Percentiles rank a stretch among this genome's conserved stretches.
phyloP scores from a whole-genome alignment of 192 early-diverging fungal genomes.

The Geosiphon pyriformis region DNA sequence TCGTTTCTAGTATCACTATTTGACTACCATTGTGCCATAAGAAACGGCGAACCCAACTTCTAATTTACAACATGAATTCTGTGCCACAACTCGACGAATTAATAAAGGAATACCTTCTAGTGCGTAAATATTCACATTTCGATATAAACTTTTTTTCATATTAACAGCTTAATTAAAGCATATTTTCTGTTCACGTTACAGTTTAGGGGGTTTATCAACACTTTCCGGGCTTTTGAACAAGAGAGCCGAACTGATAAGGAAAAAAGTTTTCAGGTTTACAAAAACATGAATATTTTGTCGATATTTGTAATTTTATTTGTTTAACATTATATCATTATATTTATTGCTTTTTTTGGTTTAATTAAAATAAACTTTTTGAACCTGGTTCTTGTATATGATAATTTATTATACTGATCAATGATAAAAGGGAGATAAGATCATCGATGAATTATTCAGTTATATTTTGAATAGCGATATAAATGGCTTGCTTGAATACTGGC shows the following conservation, averaged over 20 bases:
- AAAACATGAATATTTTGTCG: too few species aligned
- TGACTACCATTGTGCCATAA: too few species aligned
- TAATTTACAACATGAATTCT: slow-evolving; percentile 47
- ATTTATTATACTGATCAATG: slow-evolving; percentile 6
- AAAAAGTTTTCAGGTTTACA: slow-evolving; percentile 50
- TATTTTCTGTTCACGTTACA: slow-evolving; percentile 22
- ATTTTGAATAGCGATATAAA: slow-evolving; percentile 47
- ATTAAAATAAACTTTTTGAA: not conserved
- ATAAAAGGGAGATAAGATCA: slow-evolving; percentile 55
- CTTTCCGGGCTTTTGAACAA: slow-evolving; percentile 51
- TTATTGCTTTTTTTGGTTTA: too few species aligned
- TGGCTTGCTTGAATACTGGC: slow-evolving; percentile 51
- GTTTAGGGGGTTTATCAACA: slow-evolving; percentile 58
- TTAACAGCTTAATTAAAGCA: not conserved
- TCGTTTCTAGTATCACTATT: too few species aligned
- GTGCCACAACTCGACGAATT: slow-evolving; percentile 58
- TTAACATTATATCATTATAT: too few species aligned
- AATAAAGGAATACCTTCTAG: slow-evolving; percentile 61
- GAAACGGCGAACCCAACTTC: too few species aligned
- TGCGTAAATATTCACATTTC: slow-evolving; percentile 20
- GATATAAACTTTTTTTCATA: not conserved
- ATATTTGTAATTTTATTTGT: too few species aligned
- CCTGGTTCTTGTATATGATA: not conserved
- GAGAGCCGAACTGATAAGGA: slow-evolving; percentile 53
- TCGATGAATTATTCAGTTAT: slow-evolving; percentile 49